Evolutionary conservation across 1,284 basidiomycete species (phyloP), one percentile per base, ranked within the genome.

Genomic region (Phellopilus nigrolimitatus): DNA sequence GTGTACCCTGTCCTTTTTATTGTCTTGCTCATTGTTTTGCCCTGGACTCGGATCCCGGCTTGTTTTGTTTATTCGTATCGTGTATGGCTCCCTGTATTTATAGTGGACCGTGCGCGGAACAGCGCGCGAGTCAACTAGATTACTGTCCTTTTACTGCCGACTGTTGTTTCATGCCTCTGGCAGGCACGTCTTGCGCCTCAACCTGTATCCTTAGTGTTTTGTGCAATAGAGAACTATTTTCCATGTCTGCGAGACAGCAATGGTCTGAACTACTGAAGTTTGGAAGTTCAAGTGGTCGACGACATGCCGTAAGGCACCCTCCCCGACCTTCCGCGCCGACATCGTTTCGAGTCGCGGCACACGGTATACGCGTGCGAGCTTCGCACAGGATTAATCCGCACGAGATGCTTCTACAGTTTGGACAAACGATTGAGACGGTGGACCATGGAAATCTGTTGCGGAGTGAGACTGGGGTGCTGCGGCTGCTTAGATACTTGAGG

Each of bases 51-150:
- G 24, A 42, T 42, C 22, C 30, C 30, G 40, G 24, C n/a, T 24
- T 42, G 40, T 42, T 27, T 8, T 42, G 40, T 31, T 44, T 44
- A 44, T 44, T 31, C 42, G 25, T 44, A 33, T 44, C 15, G 17
- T 12, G n/a, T 44, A 44, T 44, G 30, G 41, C 10, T n/a, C 4
- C 12, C 27, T 17, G 41, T 21, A 28, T 28, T 27, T 44, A 31
- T 31, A 24, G 15, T 44, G 34, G 15, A 19, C 28, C 19, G 13
- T n/a, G 8, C 36, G 3, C 3, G 2, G 15, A 19, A 17, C 8
- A 9, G 28, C 34, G 24, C n/a, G 25, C 27, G 7, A 15, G 25
- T n/a, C 6, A 19, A 43, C 42, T 43, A 17, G 42, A 31, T 12
- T 27, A 21, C 19, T 31, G 13, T 37, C 8, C n/a, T n/a, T n/a